These are phyloP conservation scores for Cornus controversa DNA, from an alignment of 148 eudicot genomes.

Conservation along the genomic window DNA sequence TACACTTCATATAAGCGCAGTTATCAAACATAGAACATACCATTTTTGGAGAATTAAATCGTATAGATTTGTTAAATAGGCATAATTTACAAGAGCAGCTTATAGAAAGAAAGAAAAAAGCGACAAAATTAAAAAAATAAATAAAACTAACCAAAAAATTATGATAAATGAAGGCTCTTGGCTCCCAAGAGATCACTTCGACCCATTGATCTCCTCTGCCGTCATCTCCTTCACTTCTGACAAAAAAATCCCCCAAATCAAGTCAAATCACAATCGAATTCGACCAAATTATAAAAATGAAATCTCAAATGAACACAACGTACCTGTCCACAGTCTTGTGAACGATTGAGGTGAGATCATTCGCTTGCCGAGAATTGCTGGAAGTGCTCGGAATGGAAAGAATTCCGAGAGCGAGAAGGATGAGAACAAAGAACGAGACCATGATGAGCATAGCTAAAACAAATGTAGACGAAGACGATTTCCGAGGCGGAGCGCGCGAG, in stretches of 20 bases:
- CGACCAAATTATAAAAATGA: not conserved
- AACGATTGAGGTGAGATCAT: constrained; percentile 56
- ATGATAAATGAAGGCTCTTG: constrained; percentile 81
- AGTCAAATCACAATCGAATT: not conserved
- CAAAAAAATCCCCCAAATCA: constrained; percentile 1
- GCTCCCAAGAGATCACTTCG: constrained; percentile 93
- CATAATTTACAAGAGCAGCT: not conserved
- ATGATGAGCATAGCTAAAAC: constrained; percentile 40
- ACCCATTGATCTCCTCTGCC: constrained; percentile 72
- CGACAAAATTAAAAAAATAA: not conserved
- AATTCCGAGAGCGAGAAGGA: constrained; percentile 63
- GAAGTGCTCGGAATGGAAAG: constrained; percentile 52
- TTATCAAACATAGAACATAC: not conserved
- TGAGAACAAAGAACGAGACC: constrained; percentile 43
- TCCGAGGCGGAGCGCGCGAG: constrained; percentile 34
- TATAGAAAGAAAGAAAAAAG: not conserved
- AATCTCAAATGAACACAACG: not conserved
- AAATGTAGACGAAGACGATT: constrained; percentile 46
- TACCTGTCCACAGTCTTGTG: constrained; percentile 49
- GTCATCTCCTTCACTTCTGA: constrained; percentile 41
- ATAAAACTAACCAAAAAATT: constrained; percentile 67
- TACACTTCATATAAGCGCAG: not conserved
- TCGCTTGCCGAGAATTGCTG: constrained; percentile 31
- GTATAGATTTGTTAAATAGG: not conserved
- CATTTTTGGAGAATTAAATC: too few species aligned